These are phyloP conservation scores for Aegilops tauschii DNA, from an alignment of 176 grass and related monocot genomes.

Conservation along the genomic window DNA sequence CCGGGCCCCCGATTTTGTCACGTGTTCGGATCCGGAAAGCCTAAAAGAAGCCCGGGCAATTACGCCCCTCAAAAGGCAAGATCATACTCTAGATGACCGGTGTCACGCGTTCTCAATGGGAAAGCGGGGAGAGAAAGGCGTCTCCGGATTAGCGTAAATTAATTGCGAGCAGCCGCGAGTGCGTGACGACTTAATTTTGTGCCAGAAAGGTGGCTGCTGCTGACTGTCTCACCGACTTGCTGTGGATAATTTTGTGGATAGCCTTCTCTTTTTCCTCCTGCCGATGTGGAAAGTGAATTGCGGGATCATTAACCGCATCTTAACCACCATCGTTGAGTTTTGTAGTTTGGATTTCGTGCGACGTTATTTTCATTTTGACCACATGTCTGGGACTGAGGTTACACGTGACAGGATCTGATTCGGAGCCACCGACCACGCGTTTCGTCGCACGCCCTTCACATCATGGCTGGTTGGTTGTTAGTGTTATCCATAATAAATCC, in stretches of 20 bases:
- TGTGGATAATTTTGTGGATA: conserved; percentile 46
- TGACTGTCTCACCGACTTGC: background rate
- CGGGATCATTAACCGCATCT: background rate
- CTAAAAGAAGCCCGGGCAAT: background rate
- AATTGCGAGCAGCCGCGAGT: background rate
- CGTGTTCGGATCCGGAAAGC: conserved; percentile 20
- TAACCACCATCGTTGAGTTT: background rate
- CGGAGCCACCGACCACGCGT: conserved; percentile 9
- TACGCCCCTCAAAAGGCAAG: background rate
- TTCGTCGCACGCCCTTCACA: background rate
- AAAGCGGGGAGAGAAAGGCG: background rate
- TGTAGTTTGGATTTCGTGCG: background rate
- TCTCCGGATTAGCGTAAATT: conserved; percentile 9
- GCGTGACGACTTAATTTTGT: conserved; percentile 7
- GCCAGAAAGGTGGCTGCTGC: background rate
- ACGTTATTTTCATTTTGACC: background rate
- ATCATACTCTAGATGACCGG: background rate
- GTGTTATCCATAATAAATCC: background rate
- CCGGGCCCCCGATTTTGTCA: background rate
- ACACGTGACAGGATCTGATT: conserved; percentile 31
- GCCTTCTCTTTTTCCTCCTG: background rate
- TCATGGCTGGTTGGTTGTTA: background rate
- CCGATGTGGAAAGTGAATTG: conserved; percentile 19
- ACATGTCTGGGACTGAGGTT: background rate
- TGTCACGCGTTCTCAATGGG: conserved; percentile 10